phyloP scores from a whole-genome alignment of 2,329 filamentous ascomycete genomes.

The Cladosporium sp. region DNA sequence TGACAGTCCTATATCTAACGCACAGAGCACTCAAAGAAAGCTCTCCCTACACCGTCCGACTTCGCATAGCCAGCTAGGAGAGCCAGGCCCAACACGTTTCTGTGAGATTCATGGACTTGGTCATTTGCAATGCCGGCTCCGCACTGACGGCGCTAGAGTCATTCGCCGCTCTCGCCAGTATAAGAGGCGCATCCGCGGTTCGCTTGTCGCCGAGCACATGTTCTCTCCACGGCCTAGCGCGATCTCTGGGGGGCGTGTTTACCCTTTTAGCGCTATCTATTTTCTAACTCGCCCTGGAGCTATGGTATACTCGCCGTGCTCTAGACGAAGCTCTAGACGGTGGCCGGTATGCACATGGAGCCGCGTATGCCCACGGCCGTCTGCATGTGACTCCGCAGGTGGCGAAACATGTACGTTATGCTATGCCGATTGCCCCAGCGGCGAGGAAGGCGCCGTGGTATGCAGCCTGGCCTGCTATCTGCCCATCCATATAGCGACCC shows the following conservation, averaged over 20 bases:
- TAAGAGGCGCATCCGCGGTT: neutral
- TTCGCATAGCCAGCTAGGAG: too few species aligned
- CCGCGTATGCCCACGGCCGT: constrained; percentile 5
- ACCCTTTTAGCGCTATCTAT: constrained; percentile 3
- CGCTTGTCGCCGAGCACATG: constrained; percentile 1
- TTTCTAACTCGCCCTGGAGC: constrained; percentile 3
- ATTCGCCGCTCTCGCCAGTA: neutral
- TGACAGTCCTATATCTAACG: too few species aligned
- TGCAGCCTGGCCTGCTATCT: neutral
- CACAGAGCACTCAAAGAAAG: too few species aligned
- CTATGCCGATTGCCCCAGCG: neutral
- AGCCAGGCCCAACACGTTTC: too few species aligned
- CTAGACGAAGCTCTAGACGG: neutral
- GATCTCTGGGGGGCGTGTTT: neutral
- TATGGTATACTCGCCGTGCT: neutral
- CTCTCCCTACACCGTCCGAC: too few species aligned
- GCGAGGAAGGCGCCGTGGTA: neutral
- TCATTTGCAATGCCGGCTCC: neutral
- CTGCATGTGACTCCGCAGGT: constrained; percentile 5
- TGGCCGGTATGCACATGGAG: constrained; percentile 2
- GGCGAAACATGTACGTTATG: neutral
- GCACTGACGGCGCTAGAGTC: neutral
- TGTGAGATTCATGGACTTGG: neutral
- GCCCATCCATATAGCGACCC: constrained; percentile 1
- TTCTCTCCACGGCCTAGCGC: constrained; percentile 1